Evolutionary conservation across 768 basidiomycete genomes (phyloP).

Genomic region (Mycena pura): DNA sequence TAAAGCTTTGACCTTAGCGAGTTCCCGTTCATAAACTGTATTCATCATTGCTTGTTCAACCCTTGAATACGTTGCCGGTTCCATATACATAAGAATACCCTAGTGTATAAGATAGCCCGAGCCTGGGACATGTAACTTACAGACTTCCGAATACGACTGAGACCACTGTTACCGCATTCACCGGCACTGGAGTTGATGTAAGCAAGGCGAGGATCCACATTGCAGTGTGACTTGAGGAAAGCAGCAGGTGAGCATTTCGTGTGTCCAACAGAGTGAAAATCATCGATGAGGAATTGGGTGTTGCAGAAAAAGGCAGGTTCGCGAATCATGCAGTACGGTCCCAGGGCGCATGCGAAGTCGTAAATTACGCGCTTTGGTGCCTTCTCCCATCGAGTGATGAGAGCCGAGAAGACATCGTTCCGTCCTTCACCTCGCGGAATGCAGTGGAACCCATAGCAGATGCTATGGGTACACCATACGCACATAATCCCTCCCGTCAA

Average conservation of each 20-base stretch:
- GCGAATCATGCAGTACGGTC: constrained; percentile 33
- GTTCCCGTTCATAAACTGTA: too few relatives aligned
- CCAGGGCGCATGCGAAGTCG: constrained; percentile 35
- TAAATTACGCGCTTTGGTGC: too few relatives aligned
- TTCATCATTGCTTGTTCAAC: too few relatives aligned
- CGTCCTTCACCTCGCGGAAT: constrained; percentile 33
- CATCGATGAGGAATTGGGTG: constrained; percentile 43
- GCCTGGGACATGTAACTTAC: constrained; percentile 16
- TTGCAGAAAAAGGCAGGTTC: constrained; percentile 38
- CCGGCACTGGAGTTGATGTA: constrained; percentile 42
- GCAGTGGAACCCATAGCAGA: constrained; percentile 28
- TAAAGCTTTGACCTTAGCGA: too few relatives aligned
- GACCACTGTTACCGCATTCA: constrained; percentile 40
- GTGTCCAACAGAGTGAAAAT: constrained; percentile 41
- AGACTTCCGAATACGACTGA: background rate
- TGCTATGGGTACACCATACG: constrained; percentile 24
- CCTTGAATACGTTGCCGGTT: too few relatives aligned
- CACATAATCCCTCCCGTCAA: too few relatives aligned
- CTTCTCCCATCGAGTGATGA: constrained; percentile 36
- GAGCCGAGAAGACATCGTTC: constrained; percentile 33
- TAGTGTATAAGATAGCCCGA: too few relatives aligned
- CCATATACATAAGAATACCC: too few relatives aligned
- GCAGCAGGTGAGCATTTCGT: constrained; percentile 39
- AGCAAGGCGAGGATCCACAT: constrained; percentile 32
- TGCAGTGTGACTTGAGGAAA: constrained; percentile 37